phyloP scores from a whole-genome alignment of 768 basidiomycete species.

The Leccinum pellstonianum region DNA sequence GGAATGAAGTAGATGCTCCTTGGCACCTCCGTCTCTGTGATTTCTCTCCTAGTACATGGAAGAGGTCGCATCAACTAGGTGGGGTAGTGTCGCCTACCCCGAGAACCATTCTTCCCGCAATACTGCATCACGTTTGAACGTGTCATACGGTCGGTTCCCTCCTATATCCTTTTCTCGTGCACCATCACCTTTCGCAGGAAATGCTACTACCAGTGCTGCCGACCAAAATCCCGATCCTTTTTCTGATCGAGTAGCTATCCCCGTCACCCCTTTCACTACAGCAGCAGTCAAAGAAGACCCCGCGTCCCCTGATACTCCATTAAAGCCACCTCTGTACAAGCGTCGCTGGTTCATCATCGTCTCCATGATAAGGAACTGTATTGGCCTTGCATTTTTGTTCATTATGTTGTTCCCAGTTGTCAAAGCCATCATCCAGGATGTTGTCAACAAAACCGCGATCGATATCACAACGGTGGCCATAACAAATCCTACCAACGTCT shows the following conservation, averaged over 20 bases:
- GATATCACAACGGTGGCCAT: slow-evolving; percentile 55
- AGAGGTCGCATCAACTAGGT: not conserved
- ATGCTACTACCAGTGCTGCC: slow-evolving; percentile 1
- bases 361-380: slow-evolving; percentile 45
- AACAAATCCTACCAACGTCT: slow-evolving; percentile 49
- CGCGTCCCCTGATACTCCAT: slow-evolving; percentile 5
- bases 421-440: slow-evolving; percentile 60
- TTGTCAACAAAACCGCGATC: slow-evolving; percentile 56
- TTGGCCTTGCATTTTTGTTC: slow-evolving; percentile 64
- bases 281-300: not conserved
- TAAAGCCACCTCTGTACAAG: slow-evolving; percentile 52
- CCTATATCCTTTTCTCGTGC: not conserved
- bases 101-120: not conserved
- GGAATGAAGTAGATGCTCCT: not conserved
- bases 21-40: too few relatives aligned
- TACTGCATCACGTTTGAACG: slow-evolving; percentile 6
- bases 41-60: not conserved
- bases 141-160: slow-evolving; percentile 12
- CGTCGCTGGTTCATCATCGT: slow-evolving; percentile 63
- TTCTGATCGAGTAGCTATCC: slow-evolving; percentile 6
- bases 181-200: slow-evolving; percentile 5
- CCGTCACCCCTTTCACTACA: not conserved
- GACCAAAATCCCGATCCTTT: slow-evolving; percentile 5
- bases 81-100: not conserved
- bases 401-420: slow-evolving; percentile 69